Percentiles rank a stretch among this genome's conserved stretches.
phyloP scores from a whole-genome alignment of 345 rosid species.

The Eutrema yunnanense region DNA sequence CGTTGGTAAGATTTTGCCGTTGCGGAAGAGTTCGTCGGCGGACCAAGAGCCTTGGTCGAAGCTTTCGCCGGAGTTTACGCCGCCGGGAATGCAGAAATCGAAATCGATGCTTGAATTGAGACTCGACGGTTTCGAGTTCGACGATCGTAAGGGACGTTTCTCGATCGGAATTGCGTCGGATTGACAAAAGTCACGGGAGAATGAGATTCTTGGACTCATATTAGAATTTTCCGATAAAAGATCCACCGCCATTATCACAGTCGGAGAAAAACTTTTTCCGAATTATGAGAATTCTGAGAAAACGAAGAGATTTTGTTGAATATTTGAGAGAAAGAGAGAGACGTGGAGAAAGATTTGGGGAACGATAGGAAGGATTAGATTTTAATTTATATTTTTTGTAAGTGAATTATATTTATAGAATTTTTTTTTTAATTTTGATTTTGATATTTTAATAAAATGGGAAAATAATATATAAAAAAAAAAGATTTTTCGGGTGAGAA shows the following conservation, averaged over 20 bases:
- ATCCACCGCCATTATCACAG: constrained; percentile 54
- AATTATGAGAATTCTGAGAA: neutral
- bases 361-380: constrained; percentile 6
- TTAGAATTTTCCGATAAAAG: constrained; percentile 47
- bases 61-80: constrained; percentile 30
- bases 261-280: neutral
- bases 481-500: constrained; percentile 3
- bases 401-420: neutral
- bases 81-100: constrained; percentile 40
- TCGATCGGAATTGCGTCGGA: constrained; percentile 49
- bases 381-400: constrained; percentile 15
- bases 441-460: neutral
- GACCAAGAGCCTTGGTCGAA: constrained; percentile 44
- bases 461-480: neutral
- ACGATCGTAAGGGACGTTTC: constrained; percentile 38
- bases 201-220: constrained; percentile 76
- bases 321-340: constrained; percentile 12
- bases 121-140: constrained; percentile 39
- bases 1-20: constrained; percentile 49
- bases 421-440: neutral
- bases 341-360: constrained; percentile 15
- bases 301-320: constrained; percentile 1
- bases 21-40: constrained; percentile 52
- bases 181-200: constrained; percentile 61
- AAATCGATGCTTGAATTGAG: constrained; percentile 45